These are phyloP conservation scores for Niveomyces coronatus DNA, from an alignment of 2,329 filamentous ascomycete species.

Conservation along the genomic window DNA sequence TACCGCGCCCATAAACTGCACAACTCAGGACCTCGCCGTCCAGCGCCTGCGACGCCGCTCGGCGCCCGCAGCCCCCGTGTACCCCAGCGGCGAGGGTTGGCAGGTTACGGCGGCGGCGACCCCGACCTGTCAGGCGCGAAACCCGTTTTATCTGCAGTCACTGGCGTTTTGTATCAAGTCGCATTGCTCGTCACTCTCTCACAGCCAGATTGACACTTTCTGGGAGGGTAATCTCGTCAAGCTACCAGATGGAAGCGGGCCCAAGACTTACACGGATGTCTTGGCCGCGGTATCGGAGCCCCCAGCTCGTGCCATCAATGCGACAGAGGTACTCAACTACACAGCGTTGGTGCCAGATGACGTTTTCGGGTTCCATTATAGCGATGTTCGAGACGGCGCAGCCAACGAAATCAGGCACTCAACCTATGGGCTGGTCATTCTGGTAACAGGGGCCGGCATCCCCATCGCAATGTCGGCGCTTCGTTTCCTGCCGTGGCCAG, in stretches of 20 bases:
- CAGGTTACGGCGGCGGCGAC: slow-evolving; percentile 9
- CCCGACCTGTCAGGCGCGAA: slow-evolving; percentile 12
- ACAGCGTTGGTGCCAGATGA: slow-evolving; percentile 9
- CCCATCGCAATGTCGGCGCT: slow-evolving; percentile 20
- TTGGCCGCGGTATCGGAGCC: slow-evolving; percentile 7
- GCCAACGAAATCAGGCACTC: slow-evolving; percentile 11
- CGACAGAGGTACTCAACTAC: slow-evolving; percentile 10
- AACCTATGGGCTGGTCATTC: slow-evolving; percentile 17
- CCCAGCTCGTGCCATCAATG: slow-evolving; percentile 4
- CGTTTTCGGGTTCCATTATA: slow-evolving; percentile 4
- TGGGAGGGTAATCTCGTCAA: slow-evolving; percentile 13
- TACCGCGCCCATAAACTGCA: slow-evolving; percentile 16
- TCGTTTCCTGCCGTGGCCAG: slow-evolving; percentile 19
- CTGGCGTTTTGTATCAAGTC: slow-evolving; percentile 13
- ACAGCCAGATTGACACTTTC: slow-evolving; percentile 9
- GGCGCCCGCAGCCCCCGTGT: slow-evolving; percentile 3
- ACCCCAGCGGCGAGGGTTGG: slow-evolving; percentile 12
- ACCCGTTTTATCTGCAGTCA: slow-evolving; percentile 12
- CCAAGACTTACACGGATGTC: slow-evolving; percentile 10
- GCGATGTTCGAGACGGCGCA: slow-evolving; percentile 3
- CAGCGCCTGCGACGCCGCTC: background rate
- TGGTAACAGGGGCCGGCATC: slow-evolving; percentile 15
- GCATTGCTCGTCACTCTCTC: slow-evolving; percentile 7
- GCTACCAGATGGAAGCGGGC: slow-evolving; percentile 4
- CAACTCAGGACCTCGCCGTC: slow-evolving; percentile 8